These are phyloP conservation scores for Xylariaceae sp. DNA, from an alignment of 2,329 filamentous ascomycete species.

Conservation along the genomic window DNA sequence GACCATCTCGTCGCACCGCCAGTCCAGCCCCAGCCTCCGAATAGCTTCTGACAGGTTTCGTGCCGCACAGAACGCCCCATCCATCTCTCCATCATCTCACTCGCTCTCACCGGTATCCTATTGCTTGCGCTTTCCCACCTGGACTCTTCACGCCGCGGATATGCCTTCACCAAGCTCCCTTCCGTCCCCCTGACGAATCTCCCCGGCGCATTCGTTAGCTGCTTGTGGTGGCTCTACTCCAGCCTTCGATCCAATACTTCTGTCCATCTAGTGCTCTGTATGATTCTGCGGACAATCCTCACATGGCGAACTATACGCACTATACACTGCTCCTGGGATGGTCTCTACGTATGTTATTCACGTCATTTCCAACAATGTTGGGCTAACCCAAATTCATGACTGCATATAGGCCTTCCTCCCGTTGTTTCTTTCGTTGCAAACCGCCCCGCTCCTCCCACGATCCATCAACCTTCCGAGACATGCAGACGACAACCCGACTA, in stretches of 20 bases:
- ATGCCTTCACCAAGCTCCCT: neutral
- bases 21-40: neutral
- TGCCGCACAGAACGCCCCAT: conserved; percentile 30
- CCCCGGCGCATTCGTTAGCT: conserved; percentile 5
- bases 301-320: conserved; percentile 31
- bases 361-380: neutral
- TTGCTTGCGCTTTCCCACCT: conserved; percentile 17
- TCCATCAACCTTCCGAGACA: conserved; percentile 22
- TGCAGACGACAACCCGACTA: conserved; percentile 8
- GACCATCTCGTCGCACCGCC: neutral
- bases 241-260: conserved; percentile 14
- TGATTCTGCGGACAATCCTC: conserved; percentile 26
- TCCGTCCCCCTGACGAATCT: neutral
- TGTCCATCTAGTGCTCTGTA: conserved; percentile 19
- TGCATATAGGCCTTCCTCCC: neutral
- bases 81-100: conserved; percentile 32
- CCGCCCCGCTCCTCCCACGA: conserved; percentile 18
- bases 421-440: neutral
- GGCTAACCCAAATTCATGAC: no score
- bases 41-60: neutral
- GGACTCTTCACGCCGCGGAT: conserved; percentile 8
- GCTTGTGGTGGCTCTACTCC: conserved; percentile 14
- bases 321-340: conserved; percentile 33
- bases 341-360: conserved; percentile 29
- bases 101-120: conserved; percentile 22